Conservation (phyloP, 2,329 filamentous ascomycete species). For the Penicillium sp. region DNA sequence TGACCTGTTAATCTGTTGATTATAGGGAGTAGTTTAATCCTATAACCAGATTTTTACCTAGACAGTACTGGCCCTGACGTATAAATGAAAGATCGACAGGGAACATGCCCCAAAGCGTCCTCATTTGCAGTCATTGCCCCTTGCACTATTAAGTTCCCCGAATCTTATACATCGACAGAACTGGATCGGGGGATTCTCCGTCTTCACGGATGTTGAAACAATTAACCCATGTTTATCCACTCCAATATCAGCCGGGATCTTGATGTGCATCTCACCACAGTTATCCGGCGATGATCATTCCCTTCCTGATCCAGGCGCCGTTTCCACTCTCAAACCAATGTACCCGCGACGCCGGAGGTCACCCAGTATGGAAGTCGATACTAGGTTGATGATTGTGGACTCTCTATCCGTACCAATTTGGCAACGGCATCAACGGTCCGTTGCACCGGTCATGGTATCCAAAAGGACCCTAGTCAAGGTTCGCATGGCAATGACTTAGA, state of each 20-base stretch:
- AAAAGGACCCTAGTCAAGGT: constrained; percentile 5
- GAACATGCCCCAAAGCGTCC: neutral
- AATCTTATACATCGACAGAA: constrained; percentile 2
- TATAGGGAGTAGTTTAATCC: neutral
- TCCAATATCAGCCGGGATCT: constrained; percentile 3
- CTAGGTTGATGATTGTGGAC: constrained; percentile 11
- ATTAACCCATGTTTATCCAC: constrained; percentile 6
- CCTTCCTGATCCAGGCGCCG: constrained; percentile 15
- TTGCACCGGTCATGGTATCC: constrained; percentile 6
- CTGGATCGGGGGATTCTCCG: constrained; percentile 14
- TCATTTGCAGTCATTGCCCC: neutral
- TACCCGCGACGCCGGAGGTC: constrained; percentile 8
- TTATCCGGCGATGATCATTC: constrained; percentile 17
- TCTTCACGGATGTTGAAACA: constrained; percentile 12
- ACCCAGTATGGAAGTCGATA: constrained; percentile 15
- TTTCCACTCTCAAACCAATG: constrained; percentile 20
- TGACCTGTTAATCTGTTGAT: constrained; percentile 1
- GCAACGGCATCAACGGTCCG: constrained; percentile 22
- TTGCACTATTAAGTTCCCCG: neutral
- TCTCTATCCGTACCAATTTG: constrained; percentile 14
- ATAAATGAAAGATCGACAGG: neutral
- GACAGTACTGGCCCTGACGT: neutral
- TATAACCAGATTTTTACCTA: neutral
- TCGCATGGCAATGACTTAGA: constrained; percentile 2
- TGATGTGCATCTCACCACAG: neutral